Conservation (phyloP, 2,329 filamentous ascomycete species). For the Colletotrichum sp. region DNA sequence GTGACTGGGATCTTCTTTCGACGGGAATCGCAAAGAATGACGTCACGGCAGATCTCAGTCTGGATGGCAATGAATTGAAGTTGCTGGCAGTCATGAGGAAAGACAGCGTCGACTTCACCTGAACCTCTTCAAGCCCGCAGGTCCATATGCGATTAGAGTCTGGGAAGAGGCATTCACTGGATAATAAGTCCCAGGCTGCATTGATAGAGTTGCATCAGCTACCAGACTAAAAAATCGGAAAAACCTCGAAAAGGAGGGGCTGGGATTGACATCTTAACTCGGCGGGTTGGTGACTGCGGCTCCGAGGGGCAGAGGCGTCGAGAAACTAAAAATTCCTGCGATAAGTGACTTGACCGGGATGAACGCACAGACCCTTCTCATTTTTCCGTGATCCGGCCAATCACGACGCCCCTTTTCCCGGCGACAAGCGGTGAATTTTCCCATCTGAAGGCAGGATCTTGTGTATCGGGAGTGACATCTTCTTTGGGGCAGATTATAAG, state of each 20-base stretch:
- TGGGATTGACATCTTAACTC: neutral
- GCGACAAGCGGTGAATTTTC: constrained; percentile 29
- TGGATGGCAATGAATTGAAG: neutral
- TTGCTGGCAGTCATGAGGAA: neutral
- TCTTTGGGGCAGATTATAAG: constrained; percentile 45
- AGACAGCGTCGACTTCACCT: neutral
- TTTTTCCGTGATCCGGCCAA: neutral
- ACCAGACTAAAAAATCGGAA: neutral
- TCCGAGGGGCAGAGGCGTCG: neutral
- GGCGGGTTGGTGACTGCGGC: neutral
- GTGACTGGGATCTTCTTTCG: neutral
- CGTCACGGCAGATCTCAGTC: neutral
- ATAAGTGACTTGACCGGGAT: constrained; percentile 7
- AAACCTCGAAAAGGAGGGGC: constrained; percentile 9
- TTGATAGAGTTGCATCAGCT: neutral
- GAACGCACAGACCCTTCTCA: neutral
- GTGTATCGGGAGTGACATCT: constrained; percentile 42
- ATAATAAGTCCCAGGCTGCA: neutral
- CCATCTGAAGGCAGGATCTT: constrained; percentile 35
- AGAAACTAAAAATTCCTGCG: constrained; percentile 12
- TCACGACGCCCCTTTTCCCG: neutral
- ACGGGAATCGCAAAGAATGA: neutral
- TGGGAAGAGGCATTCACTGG: neutral
- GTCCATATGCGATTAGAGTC: neutral
- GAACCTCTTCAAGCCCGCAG: neutral